Conservation (phyloP, 75 land plant species). For the Picea sitchensis region DNA sequence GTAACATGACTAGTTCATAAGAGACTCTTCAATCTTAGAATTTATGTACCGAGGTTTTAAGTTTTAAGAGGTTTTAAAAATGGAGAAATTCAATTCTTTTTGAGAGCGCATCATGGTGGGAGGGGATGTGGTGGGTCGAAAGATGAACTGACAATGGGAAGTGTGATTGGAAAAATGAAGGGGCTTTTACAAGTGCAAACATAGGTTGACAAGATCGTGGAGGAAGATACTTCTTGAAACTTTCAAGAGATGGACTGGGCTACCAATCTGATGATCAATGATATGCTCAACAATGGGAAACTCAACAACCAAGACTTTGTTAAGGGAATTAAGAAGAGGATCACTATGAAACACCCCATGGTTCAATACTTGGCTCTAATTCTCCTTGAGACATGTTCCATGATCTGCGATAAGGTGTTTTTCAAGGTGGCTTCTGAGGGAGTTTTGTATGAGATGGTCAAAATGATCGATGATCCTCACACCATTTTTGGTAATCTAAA, state of each 20-base stretch:
- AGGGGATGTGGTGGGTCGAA: constrained; percentile 24
- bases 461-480: constrained; percentile 63
- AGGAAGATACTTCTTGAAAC: constrained; percentile 31
- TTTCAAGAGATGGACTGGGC: constrained; percentile 28
- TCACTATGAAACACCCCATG: constrained; percentile 24
- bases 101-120: constrained; percentile 32
- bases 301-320: constrained; percentile 62
- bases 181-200: constrained; percentile 33
- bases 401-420: constrained; percentile 88
- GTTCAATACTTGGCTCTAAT: constrained; percentile 56
- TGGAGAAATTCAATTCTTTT: constrained; percentile 31
- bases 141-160: constrained; percentile 27
- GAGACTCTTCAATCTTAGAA: too few species aligned
- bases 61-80: neutral
- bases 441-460: constrained; percentile 92
- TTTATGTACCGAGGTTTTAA: too few species aligned
- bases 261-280: constrained; percentile 23
- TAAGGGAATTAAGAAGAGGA: constrained; percentile 69
- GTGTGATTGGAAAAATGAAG: constrained; percentile 30
- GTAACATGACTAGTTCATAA: too few species aligned
- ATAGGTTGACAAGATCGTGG: constrained; percentile 32
- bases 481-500: constrained; percentile 34
- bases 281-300: constrained; percentile 50
- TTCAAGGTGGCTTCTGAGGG: constrained; percentile 89
- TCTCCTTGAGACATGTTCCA: constrained; percentile 70